Evolutionary conservation across 305 asterid species (phyloP), one percentile per base, ranked within the genome.

Genomic region (Lippia alba): DNA sequence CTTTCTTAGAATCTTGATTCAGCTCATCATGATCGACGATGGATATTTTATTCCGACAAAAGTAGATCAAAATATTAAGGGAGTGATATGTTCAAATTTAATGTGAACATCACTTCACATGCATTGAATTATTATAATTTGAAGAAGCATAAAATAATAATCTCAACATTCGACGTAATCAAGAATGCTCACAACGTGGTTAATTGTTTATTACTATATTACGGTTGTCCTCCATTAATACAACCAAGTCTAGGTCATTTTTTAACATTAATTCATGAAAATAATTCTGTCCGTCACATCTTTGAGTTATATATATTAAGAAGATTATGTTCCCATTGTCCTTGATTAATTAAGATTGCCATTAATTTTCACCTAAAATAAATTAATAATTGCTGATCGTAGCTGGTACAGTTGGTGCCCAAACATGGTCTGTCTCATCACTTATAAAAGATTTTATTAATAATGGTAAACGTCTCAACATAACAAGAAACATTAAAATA

Each of bases 231-330:
- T 3, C 15, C 12, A 34, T 0, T 5, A 11, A 15, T 30, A 59
- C 15, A 34, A 16, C 67, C 19, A 39, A 46, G 12, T 60, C 59
- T 45, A 61, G n/a, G 11, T 67, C 68, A 67, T 41, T 8, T 62
- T 12, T 74, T 24, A 3, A 74, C 65, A 68, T 12, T 54, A 30
- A 4, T n/a, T 9, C 1, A 24, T 32, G 30, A n/a, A 10, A 4
- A 36, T 70, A 49, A 19, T 7, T 62, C 58, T 39, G 34, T 2
- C 72, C 48, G 65, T 67, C 70, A 40, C 60, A 74, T 74, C 69
- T 24, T 60, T 50, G 48, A 4, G 49, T 58, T 58, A 49, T 24
- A 24, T 24, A 24, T 24, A 24, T 24, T 65, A 18, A 11, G 6
- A 50, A 66, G 61, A 74, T 61, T 67, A 53, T 18, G 73, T 53